These are phyloP conservation scores for Corchorus olitorius DNA, from an alignment of 345 rosid genomes.

Conservation along the genomic window DNA sequence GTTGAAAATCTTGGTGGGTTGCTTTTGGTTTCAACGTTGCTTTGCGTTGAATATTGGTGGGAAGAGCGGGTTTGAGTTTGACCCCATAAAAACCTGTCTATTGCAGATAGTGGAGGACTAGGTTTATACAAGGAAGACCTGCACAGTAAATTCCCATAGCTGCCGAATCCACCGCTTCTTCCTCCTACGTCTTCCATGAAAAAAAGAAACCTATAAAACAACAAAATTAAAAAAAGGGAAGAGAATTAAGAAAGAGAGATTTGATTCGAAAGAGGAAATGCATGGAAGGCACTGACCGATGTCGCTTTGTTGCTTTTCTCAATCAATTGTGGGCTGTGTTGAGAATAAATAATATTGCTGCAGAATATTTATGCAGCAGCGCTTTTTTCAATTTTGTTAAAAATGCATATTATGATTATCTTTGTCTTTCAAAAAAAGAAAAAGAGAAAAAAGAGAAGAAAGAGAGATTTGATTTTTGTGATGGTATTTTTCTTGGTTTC, in stretches of 20 bases:
- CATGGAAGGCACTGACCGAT: too few relatives aligned
- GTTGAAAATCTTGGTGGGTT: conserved; percentile 7
- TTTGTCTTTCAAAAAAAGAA: neutral
- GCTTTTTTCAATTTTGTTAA: too few relatives aligned
- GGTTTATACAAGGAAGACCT: conserved; percentile 33
- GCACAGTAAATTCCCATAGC: conserved; percentile 26
- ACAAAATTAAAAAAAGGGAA: conserved; percentile 26
- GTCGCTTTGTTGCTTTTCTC: too few relatives aligned
- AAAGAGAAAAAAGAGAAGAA: conserved; percentile 23
- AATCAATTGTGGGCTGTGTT: too few relatives aligned
- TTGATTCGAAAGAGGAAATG: conserved; percentile 14
- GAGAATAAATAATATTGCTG: too few relatives aligned
- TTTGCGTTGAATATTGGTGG: conserved; percentile 33
- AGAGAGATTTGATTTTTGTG: conserved; percentile 28
- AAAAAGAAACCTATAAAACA: conserved; percentile 2
- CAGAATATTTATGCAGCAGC: too few relatives aligned
- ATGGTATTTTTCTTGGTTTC: neutral
- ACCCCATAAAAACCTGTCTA: conserved; percentile 72
- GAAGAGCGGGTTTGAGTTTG: conserved; percentile 43
- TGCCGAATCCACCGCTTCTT: conserved; percentile 7
- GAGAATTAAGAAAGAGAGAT: conserved; percentile 17
- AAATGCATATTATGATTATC: too few relatives aligned
- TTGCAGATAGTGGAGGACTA: conserved; percentile 71
- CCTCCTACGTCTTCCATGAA: conserved; percentile 43
- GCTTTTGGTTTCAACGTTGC: conserved; percentile 24